Evolutionary conservation across 2,329 filamentous ascomycete species (phyloP).

Genomic region (Colletotrichum godetiae): DNA sequence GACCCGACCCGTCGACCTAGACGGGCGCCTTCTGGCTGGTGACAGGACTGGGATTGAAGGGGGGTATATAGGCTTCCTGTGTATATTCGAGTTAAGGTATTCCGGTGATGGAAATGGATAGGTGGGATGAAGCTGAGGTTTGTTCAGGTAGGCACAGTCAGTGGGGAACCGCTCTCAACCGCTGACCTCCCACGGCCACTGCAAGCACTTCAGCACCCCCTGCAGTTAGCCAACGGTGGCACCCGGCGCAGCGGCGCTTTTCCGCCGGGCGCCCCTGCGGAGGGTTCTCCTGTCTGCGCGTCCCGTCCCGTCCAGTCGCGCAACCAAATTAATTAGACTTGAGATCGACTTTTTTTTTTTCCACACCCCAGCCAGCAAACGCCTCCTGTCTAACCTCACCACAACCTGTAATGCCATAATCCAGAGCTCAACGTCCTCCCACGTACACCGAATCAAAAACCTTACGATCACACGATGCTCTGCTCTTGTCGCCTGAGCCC

Average conservation of each 20-base stretch:
- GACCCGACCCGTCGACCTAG: no score
- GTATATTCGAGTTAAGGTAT: no score
- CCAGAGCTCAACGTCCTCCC: background rate
- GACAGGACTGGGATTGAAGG: no score
- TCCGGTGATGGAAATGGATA: no score
- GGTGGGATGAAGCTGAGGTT: background rate
- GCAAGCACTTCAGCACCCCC: background rate
- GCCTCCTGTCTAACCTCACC: background rate
- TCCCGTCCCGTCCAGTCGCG: conserved; percentile 21
- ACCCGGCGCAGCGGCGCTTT: conserved; percentile 22
- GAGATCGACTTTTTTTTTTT: conserved; percentile 6
- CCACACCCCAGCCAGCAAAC: background rate
- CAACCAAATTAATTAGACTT: conserved; percentile 11
- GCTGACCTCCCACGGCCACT: background rate
- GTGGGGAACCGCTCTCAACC: no score
- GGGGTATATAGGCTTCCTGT: no score
- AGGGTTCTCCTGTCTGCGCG: conserved; percentile 3
- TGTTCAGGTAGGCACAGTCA: no score
- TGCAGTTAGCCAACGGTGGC: background rate
- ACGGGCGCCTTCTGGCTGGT: no score
- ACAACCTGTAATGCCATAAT: background rate
- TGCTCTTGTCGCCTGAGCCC: conserved; percentile 60
- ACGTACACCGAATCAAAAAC: background rate
- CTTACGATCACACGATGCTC: conserved; percentile 50
- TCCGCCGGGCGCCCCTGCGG: background rate